Percentiles rank a stretch among this genome's conserved stretches.
These are phyloP conservation scores for Trichosporon sp. DNA, from an alignment of 1,284 basidiomycete genomes.

Conservation along the genomic window DNA sequence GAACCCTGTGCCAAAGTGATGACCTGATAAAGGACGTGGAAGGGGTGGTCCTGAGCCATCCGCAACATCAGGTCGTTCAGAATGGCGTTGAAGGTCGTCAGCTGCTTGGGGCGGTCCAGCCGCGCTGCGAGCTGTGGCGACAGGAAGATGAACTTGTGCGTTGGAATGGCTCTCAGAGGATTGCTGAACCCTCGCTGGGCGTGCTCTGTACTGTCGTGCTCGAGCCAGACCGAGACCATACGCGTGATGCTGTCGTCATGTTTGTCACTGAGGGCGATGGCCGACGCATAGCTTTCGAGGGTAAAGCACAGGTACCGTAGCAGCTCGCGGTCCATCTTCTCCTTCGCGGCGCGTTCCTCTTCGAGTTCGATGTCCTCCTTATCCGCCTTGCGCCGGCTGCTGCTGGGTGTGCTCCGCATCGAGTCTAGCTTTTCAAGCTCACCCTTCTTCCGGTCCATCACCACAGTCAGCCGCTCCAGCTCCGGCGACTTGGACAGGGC, in stretches of 20 bases:
- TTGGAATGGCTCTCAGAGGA: slow-evolving; percentile 57
- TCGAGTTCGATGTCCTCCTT: slow-evolving; percentile 53
- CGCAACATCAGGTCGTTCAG: slow-evolving; percentile 64
- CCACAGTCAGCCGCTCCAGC: slow-evolving; percentile 62
- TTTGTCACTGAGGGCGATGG: slow-evolving; percentile 62
- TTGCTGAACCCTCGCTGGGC: slow-evolving; percentile 54
- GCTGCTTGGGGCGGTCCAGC: slow-evolving; percentile 54
- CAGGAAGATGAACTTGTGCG: slow-evolving; percentile 82
- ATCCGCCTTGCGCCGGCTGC: slow-evolving; percentile 38
- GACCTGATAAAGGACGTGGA: slow-evolving; percentile 86
- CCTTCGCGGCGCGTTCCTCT: slow-evolving; percentile 52
- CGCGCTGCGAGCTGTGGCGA: slow-evolving; percentile 89
- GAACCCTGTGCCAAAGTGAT: slow-evolving; percentile 54
- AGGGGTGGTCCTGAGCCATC: slow-evolving; percentile 86
- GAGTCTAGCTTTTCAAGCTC: slow-evolving; percentile 29
- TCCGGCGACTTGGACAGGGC: slow-evolving; percentile 66
- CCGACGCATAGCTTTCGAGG: slow-evolving; percentile 74
- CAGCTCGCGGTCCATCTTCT: slow-evolving; percentile 58
- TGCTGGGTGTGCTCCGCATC: slow-evolving; percentile 21
- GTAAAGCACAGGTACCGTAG: slow-evolving; percentile 66
- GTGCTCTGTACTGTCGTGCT: slow-evolving; percentile 53
- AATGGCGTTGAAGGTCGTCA: slow-evolving; percentile 56
- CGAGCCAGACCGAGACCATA: slow-evolving; percentile 84
- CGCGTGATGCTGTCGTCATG: slow-evolving; percentile 75
- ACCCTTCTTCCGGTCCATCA: slow-evolving; percentile 61